Evolutionary conservation across 805 yeast genomes (phyloP), one percentile per base, ranked within the genome.

Genomic region (Isabelozyma pseudorhagii): DNA sequence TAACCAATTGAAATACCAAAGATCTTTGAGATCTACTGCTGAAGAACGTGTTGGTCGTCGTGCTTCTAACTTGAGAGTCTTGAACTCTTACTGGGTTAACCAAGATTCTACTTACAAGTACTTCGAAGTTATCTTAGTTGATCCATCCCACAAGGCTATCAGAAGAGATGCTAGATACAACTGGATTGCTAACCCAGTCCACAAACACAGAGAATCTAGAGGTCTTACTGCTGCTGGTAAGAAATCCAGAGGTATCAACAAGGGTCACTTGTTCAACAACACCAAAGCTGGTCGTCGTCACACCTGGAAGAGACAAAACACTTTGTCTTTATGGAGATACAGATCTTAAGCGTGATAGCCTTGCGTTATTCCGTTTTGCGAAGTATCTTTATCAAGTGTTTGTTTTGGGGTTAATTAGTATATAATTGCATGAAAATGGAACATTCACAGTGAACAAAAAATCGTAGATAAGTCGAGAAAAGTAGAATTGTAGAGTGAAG

Each of bases 161-260:
- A 91, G 97, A 84, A 89, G 96, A 79, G 97, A 92, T 73, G 87
- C 99, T 67, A 86, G 94, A 81, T 85, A 84, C 96, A 94, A 94
- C 98, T 94, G 99, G 99, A 94, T 94, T 80, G 91, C 81, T 75
- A 89, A 89, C 89, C 97, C 99, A 71, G 99, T 94, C 63, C 99
- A 94, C 96, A 94, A 94, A 87, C 97, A 90, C 89, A 91, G 99
- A 82, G 99, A 94, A 83, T 81, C 96, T 71, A 93, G 99, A 87
- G 98, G 98, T 80, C 89, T 94, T 71, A 94, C 99, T 72, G 72
- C 97, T 68, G 84, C 92, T 67, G 99, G 99, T 77, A 94, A 92
- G 96, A 87, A 91, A 80, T 90, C 96, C 80, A 89, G 99, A 86
- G 99, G 99, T 89, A 90, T 94, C 86, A 91, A 92, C 96, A 94